A percentile compares a stretch with the other conserved stretches of the same genome.
Conservation (phyloP, 139 green algal genomes). For the Coelastrella sp. region DNA sequence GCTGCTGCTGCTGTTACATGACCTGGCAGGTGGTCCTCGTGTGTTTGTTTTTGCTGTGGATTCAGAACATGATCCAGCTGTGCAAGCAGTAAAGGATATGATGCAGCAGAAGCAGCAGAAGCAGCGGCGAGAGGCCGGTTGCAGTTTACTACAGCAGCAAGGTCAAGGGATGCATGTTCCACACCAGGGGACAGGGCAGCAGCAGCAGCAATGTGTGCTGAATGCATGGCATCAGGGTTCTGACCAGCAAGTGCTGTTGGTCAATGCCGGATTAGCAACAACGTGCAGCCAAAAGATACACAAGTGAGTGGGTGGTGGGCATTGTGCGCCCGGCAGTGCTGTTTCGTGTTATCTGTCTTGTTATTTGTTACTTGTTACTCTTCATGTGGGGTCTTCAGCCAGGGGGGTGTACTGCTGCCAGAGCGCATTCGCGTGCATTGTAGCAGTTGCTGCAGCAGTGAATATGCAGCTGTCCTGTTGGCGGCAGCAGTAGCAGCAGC, state of each 20-base stretch:
- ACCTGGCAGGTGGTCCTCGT: slow-evolving; percentile 61
- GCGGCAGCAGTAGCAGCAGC: too few relatives aligned
- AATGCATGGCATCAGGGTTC: neutral
- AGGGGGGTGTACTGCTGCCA: too few relatives aligned
- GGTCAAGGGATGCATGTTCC: neutral
- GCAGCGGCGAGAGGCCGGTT: neutral
- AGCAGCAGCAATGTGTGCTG: neutral
- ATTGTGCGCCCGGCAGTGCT: too few relatives aligned
- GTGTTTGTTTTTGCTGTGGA: slow-evolving; percentile 85
- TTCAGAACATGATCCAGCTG: slow-evolving; percentile 60
- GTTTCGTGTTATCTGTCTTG: too few relatives aligned
- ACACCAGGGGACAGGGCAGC: neutral
- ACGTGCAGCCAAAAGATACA: slow-evolving; percentile 85
- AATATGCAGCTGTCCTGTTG: too few relatives aligned
- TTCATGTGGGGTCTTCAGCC: too few relatives aligned
- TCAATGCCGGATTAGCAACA: slow-evolving; percentile 60
- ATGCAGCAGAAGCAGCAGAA: neutral
- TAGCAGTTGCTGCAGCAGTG: too few relatives aligned
- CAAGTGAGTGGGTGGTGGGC: slow-evolving; percentile 76
- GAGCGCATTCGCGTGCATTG: too few relatives aligned
- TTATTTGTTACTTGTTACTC: too few relatives aligned
- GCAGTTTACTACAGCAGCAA: neutral
- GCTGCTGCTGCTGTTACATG: neutral
- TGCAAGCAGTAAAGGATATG: slow-evolving; percentile 44
- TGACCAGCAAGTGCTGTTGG: slow-evolving; percentile 45